Evolutionary conservation across 1,139 yeast species (phyloP).

Genomic region (Trichomonascaceae sp.): DNA sequence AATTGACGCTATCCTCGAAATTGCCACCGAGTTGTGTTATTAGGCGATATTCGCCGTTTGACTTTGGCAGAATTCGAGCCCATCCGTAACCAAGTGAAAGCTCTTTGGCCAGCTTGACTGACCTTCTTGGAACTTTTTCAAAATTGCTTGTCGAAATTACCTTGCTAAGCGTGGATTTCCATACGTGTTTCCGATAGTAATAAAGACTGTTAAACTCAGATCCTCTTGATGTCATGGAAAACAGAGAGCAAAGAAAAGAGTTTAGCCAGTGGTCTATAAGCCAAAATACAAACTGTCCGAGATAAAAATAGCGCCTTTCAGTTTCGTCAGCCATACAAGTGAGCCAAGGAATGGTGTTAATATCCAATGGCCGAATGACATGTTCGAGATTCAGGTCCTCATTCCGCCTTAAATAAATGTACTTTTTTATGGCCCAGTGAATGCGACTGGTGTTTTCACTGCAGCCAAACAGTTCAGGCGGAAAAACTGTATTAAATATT

Average conservation of each 20-base stretch:
- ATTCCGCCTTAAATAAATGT: conserved; percentile 35
- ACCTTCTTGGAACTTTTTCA: conserved; percentile 9
- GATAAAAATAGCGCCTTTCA: conserved; percentile 25
- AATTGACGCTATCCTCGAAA: conserved; percentile 20
- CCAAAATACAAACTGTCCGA: conserved; percentile 52
- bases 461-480: conserved; percentile 52
- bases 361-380: background rate
- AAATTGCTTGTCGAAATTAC: conserved; percentile 17
- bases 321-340: background rate
- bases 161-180: conserved; percentile 43
- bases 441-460: conserved; percentile 42
- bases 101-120: conserved; percentile 10
- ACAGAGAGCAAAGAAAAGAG: conserved; percentile 47
- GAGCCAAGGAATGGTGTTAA: conserved; percentile 2
- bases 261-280: conserved; percentile 44
- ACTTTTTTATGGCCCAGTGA: conserved; percentile 34
- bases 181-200: conserved; percentile 55
- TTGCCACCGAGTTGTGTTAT: conserved; percentile 14
- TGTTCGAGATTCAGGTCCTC: conserved; percentile 30
- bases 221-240: conserved; percentile 58
- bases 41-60: conserved; percentile 14
- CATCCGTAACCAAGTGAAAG: conserved; percentile 34
- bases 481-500: conserved; percentile 38
- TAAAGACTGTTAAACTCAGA: conserved; percentile 34
- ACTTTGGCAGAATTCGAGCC: conserved; percentile 18